Base-by-base conservation (phyloP, 495 filamentous ascomycete genomes). In the Hypoxylon lienhwacheense region DNA sequence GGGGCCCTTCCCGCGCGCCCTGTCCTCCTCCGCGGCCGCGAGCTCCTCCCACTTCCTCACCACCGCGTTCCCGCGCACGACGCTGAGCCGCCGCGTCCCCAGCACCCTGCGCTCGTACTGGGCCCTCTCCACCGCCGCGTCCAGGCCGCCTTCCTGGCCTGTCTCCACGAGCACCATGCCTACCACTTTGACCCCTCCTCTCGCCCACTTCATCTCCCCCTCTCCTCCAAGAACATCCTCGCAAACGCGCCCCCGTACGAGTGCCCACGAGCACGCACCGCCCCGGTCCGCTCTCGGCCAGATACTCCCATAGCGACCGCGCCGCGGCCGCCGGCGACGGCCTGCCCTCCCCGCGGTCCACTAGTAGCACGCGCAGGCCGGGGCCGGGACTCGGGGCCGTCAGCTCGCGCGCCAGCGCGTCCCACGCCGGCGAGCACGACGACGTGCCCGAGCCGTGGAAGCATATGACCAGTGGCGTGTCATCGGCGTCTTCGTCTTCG, bases 201-300 rank as follows among this genome's bases (percentile, higher is more conserved):
- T 35, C 32, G 5, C 16, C 24, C 21, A 7, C 35, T 0, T 12
- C 20, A 11, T 25, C 34, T 12, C 15, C 34, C 6, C 6, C 25
- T n/a, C n/a, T n/a, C n/a, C 40, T 47, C 34, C 24, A 79, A 54
- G 47, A 73, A 79, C 41, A 74, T 70, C 7, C 78, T 70, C 14
- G 75, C 76, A 33, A 82, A 65, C 28, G 77, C 72, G 3, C 71
- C 79, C 8, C 79, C 79, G 35, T 79, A 82, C 17, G 75, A 79
- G 55, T 82, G 79, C 7, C 77, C 5, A 76, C 68, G 1, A 82
- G 65, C 5, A 80, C 22, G 31, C 75, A 67, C 2, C 76, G 79
- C 1, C 60, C 66, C 19, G 6, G 79, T 54, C 21, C 74, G 70
- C 25, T 61, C 34, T 6, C 14, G 53, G 12, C 8, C 7, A 65